These are phyloP conservation scores for Cucurbita moschata DNA, from an alignment of 306 rosid genomes.

Conservation along the genomic window DNA sequence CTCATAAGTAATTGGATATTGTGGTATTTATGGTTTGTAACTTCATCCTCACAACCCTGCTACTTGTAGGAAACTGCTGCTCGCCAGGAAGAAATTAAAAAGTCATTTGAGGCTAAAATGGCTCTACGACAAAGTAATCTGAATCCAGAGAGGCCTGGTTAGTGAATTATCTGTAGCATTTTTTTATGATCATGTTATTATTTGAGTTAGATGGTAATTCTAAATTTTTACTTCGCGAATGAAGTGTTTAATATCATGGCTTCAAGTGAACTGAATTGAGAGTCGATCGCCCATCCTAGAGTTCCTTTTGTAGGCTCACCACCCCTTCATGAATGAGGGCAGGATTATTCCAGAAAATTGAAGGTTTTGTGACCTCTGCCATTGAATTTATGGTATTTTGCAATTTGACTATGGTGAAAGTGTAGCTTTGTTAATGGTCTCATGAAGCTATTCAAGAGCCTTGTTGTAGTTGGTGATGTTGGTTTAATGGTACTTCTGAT, in stretches of 20 bases:
- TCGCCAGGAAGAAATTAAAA: slow-evolving; percentile 80
- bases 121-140: slow-evolving; percentile 78
- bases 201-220: neutral
- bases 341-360: neutral
- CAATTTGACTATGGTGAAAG: too few relatives aligned
- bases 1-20: neutral
- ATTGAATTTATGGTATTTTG: neutral
- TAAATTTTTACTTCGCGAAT: neutral
- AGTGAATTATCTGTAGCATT: slow-evolving; percentile 15
- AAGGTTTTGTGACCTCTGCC: neutral
- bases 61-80: slow-evolving; percentile 65
- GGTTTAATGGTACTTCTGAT: too few relatives aligned
- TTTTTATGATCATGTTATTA: neutral
- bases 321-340: neutral
- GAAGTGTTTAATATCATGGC: neutral
- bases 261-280: neutral
- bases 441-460: too few relatives aligned
- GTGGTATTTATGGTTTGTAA: neutral
- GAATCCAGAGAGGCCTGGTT: slow-evolving; percentile 97
- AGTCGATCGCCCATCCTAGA: neutral
- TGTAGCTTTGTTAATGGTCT: too few relatives aligned
- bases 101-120: slow-evolving; percentile 74
- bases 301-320: neutral
- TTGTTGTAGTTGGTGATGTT: too few relatives aligned
- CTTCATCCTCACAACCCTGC: neutral